Evolutionary conservation across 75 land plant genomes (phyloP), one percentile per base, ranked within the genome.

Genomic region (Sequoiadendron giganteum): DNA sequence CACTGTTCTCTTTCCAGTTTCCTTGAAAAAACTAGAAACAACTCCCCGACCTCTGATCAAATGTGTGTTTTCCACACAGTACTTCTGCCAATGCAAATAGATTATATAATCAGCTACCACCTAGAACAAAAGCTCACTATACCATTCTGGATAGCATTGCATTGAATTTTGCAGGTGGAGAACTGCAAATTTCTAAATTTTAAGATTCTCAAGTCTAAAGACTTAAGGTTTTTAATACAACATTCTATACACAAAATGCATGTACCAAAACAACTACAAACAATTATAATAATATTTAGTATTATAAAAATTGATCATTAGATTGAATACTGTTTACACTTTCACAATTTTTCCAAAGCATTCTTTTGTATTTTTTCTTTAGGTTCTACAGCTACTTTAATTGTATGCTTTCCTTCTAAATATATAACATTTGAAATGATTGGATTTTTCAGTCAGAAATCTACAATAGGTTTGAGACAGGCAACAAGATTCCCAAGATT

Each of bases 11-110:
- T 47, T 82, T 82, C 45, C 48, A n/a, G 32, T 82, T 82, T 45
- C 84, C 84, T 82, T 47, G 15, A 82, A 43, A 47, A 47, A 82
- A 25, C 5, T 25, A 28, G 32, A 47, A 28, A 45, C 13, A 82
- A 82, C 2, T n/a, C 54, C 47, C 52, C 52, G 19, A n/a, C 48
- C 48, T 82, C 84, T 47, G 49, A 47, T 47, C 32, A 47, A 47
- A 82, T 25, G 34, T n/a, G 30, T 47, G 84, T 28, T 43, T 28
- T 82, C 47, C 14, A 47, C 32, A 28, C 47, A 13, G 14, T 82
- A 45, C 42, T 82, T 47, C 84, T 82, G 84, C 84, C 52, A 82
- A 43, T 43, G 42, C 47, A 47, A 79, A 47, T n/a, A 82, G 15
- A n/a, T 82, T 82, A 82, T 82, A 75, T 32, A 34, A 75, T 75